Percentiles rank a stretch among this genome's conserved stretches.
Conservation (phyloP, 371 early-diverging fungal species). For the Rhizopus microsporus region DNA sequence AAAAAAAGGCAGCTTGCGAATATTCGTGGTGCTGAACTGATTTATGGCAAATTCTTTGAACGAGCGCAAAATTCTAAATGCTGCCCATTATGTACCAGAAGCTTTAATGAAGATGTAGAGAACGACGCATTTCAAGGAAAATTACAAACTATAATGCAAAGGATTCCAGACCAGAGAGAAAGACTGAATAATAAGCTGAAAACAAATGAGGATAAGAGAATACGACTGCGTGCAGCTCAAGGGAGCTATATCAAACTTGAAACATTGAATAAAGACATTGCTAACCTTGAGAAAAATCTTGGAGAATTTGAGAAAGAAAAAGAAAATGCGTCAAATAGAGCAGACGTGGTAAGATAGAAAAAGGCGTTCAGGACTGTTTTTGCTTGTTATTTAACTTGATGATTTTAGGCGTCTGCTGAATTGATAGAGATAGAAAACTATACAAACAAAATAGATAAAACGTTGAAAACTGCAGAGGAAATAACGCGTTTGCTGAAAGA, state of each 20-base stretch:
- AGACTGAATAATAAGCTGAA: conserved; percentile 41
- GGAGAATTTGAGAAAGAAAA: conserved; percentile 3
- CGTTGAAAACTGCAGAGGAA: conserved; percentile 39
- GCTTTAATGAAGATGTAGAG: conserved; percentile 51
- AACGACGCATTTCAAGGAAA: conserved; percentile 50
- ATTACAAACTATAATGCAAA: conserved; percentile 31
- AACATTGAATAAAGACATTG: conserved; percentile 15
- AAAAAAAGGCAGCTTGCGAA: conserved; percentile 9
- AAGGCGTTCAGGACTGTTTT: not conserved
- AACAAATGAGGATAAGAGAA: conserved; percentile 21
- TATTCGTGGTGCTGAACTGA: conserved; percentile 45
- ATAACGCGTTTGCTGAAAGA: conserved; percentile 42
- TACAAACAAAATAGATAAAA: conserved; percentile 17
- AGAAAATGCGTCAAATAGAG: conserved; percentile 1
- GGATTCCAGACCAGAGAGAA: conserved; percentile 3
- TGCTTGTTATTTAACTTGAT: not conserved
- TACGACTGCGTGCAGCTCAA: conserved; percentile 17
- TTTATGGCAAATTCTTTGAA: conserved; percentile 62
- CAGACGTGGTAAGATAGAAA: conserved; percentile 9
- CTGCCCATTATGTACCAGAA: conserved; percentile 78
- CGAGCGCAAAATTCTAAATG: conserved; percentile 47
- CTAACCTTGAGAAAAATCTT: conserved; percentile 1
- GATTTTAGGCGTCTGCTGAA: conserved; percentile 11
- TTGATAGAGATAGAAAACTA: conserved; percentile 14
- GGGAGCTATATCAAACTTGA: conserved; percentile 15